Percentiles rank a stretch among this genome's conserved stretches.
phyloP scores from a whole-genome alignment of 1,284 basidiomycete genomes.

The Apiotrichum gracile region DNA sequence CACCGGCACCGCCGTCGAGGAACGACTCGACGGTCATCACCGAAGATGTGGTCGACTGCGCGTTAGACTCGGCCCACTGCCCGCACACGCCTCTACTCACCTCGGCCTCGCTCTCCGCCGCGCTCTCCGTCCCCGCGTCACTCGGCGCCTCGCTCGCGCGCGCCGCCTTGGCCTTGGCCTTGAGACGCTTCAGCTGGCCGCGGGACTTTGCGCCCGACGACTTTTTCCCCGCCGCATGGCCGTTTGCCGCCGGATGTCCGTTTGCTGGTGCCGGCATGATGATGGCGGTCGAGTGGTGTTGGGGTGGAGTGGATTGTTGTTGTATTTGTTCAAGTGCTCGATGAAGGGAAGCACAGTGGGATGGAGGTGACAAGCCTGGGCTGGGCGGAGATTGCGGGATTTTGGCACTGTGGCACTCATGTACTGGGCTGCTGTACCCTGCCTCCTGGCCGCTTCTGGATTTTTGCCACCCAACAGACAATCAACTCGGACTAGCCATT shows the following conservation, averaged over 20 bases:
- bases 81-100: slow-evolving; percentile 19
- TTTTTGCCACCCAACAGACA: neutral
- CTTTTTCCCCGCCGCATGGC: slow-evolving; percentile 21
- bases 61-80: neutral
- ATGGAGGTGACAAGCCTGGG: too few species aligned
- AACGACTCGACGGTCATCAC: slow-evolving; percentile 28
- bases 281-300: too few species aligned
- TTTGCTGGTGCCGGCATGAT: slow-evolving; percentile 14
- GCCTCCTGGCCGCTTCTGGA: neutral
- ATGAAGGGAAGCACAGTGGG: too few species aligned
- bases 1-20: slow-evolving; percentile 23
- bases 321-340: neutral
- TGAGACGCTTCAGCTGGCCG: slow-evolving; percentile 40
- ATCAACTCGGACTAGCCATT: too few species aligned
- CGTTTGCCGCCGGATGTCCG: slow-evolving; percentile 15
- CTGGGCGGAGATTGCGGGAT: neutral
- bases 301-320: neutral
- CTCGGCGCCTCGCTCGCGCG: slow-evolving; percentile 25
- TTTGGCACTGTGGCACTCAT: neutral
- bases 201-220: slow-evolving; percentile 35
- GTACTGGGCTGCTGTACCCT: too few species aligned
- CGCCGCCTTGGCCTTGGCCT: slow-evolving; percentile 39
- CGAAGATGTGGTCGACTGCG: slow-evolving; percentile 23
- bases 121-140: slow-evolving; percentile 34
- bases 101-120: slow-evolving; percentile 33